A percentile compares a stretch with the other conserved stretches of the same genome.
Conservation (phyloP, 306 rosid species). For the Acacia confusa region DNA sequence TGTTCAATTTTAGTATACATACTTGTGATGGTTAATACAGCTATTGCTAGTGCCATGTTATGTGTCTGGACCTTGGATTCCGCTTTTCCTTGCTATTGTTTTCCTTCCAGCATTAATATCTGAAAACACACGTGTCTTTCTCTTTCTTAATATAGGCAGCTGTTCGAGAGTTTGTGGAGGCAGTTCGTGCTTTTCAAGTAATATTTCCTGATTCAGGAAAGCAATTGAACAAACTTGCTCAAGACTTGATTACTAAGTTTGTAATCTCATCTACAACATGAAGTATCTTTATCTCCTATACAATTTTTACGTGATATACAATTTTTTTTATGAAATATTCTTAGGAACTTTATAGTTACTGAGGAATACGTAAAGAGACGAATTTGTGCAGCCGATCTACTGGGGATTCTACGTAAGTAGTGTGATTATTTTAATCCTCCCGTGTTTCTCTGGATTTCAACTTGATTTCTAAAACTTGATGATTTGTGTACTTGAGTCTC, state of each 20-base stretch:
- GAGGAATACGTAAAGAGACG: constrained; percentile 62
- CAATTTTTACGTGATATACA: constrained; percentile 10
- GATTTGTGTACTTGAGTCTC: constrained; percentile 18
- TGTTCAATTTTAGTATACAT: constrained; percentile 9
- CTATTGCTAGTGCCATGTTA: not conserved
- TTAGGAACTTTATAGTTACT: constrained; percentile 31
- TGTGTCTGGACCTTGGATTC: not conserved
- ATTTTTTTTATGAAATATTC: not conserved
- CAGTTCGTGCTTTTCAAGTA: constrained; percentile 64
- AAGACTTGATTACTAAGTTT: constrained; percentile 64
- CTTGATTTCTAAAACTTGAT: constrained; percentile 22
- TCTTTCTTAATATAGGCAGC: constrained; percentile 51
- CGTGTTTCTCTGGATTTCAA: not conserved
- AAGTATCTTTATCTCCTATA: not conserved
- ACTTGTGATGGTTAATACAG: not conserved
- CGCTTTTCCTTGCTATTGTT: not conserved
- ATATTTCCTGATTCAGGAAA: constrained; percentile 82
- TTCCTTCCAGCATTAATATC: not conserved
- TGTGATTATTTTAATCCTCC: not conserved
- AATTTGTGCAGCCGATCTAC: constrained; percentile 59
- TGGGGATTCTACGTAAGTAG: constrained; percentile 70
- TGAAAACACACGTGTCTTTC: not conserved
- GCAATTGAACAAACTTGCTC: constrained; percentile 63
- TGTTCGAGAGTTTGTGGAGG: constrained; percentile 73
- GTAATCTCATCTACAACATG: constrained; percentile 24